These are phyloP conservation scores for Fraxinus sp. DNA, from an alignment of 305 asterid species.

Conservation along the genomic window DNA sequence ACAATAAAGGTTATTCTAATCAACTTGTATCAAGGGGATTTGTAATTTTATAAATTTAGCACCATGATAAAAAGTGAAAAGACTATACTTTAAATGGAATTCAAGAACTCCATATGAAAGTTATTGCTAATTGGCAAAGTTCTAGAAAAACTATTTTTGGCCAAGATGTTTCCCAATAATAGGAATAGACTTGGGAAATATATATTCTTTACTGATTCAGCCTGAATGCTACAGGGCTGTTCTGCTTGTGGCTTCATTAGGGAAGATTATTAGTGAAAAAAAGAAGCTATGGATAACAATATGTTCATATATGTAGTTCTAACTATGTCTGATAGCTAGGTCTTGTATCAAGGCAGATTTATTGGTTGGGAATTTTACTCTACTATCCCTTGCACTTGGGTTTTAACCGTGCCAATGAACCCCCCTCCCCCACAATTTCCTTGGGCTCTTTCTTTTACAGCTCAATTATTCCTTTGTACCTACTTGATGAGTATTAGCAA, in stretches of 20 bases:
- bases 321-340: neutral
- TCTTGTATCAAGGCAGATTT: neutral
- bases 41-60: neutral
- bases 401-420: neutral
- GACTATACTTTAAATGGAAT: neutral
- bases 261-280: conserved; percentile 5
- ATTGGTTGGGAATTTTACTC: neutral
- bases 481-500: neutral
- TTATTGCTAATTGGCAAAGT: neutral
- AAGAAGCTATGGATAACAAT: neutral
- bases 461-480: neutral
- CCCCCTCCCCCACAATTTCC: neutral
- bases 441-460: neutral
- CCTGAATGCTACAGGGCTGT: conserved; percentile 14
- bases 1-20: neutral
- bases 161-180: neutral
- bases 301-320: neutral
- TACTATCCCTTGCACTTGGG: neutral
- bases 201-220: neutral
- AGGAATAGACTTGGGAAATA: neutral
- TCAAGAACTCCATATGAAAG: neutral
- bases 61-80: neutral
- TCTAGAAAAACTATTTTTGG: neutral
- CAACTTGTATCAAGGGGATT: neutral
- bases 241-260: conserved; percentile 1